Evolutionary conservation across 805 yeast genomes (phyloP), one percentile per base, ranked within the genome.

Genomic region (Candida germanica): DNA sequence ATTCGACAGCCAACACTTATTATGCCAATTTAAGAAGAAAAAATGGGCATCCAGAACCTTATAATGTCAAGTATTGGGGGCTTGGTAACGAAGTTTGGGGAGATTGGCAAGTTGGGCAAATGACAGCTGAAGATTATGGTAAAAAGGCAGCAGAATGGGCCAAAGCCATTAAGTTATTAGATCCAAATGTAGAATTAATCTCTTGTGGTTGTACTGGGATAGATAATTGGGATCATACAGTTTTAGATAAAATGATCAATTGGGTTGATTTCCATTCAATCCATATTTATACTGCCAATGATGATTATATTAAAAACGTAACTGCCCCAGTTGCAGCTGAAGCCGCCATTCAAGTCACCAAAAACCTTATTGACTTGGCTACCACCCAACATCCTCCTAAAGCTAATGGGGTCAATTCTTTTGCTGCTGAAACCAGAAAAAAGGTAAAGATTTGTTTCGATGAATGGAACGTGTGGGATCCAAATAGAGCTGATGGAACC

Each of bases 391-490:
- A 53, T n/a, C 42, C 46, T 4, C 36, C 45, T 5, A 38, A 34
- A 15, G 38, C 45, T n/a, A 41, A 39, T 29, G 31, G 40, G 2
- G 33, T 40, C 17, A 30, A 29, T 7, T 18, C 40, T 16, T 22
- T 31, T 12, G 17, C 17, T 4, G 20, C 10, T 21, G 17, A 25
- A 10, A n/a, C 8, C 20, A 31, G 38, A n/a, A 17, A 40, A n/a
- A 41, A 43, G 17, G 51, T 50, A 14, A 54, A 49, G 35, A 54
- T 59, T 20, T 50, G 58, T 34, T 59, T 57, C 39, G 65, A 59
- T 42, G 65, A 59, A 41, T 59, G 65, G 65, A 59, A 59, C 29
- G 64, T 59, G 14, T 59, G 65, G 65, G 64, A 59, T 39, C 56
- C 60, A 5, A 32, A 35, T 15, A 44, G 58, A 43, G 61, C 61